Base-by-base conservation (phyloP, 768 basidiomycete species). In the Termitomyces sp. region DNA sequence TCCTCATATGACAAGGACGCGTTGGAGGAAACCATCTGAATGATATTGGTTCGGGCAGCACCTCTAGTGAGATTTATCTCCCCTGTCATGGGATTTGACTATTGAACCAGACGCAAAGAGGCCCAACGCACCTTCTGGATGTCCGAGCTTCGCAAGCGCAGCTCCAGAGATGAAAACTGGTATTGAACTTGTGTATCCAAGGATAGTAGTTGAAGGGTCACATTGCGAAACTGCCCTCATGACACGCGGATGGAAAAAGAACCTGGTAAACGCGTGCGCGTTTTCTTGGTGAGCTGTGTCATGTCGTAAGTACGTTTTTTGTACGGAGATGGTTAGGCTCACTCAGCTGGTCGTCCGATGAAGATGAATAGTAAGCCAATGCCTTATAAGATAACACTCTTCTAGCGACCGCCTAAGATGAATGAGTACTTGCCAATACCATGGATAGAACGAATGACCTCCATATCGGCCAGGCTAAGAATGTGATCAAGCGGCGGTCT, bases 231-330 rank as follows among this genome's bases (percentile, higher is more conserved):
- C 80, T 3, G 81, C 71, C 48, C 79, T 83, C 83, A 92, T 83
- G 39, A 98, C 83, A 24, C 94, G 85, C 16, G 94, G 85, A 54
- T 85, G 79, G 71, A 96, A 95, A 76, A 93, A 96, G 69, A 93
- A 87, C 31, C 92, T 83, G 42, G 80, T 76, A 69, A 91, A 94
- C n/a, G 90, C 90, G 42, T 81, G 78, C n/a, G 79, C 75, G 61
- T 94, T 94, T 69, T 93, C 88, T 10, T 66, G 58, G 64, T 81
- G 70, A 12, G 84, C 88, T 90, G 53, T 32, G 36, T 48, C 46
- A 29, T 12, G 53, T 59, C 62, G 32, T 63, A 57, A 68, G 63
- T 53, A 64, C n/a, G n/a, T 60, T 63, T 37, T 13, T 20, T 57
- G 9, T 41, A 39, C 18, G 9, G 14, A 22, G 36, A 56, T 39